Evolutionary conservation across 495 filamentous ascomycete species (phyloP).

Genomic region (Penicillium psychrofluorescens): DNA sequence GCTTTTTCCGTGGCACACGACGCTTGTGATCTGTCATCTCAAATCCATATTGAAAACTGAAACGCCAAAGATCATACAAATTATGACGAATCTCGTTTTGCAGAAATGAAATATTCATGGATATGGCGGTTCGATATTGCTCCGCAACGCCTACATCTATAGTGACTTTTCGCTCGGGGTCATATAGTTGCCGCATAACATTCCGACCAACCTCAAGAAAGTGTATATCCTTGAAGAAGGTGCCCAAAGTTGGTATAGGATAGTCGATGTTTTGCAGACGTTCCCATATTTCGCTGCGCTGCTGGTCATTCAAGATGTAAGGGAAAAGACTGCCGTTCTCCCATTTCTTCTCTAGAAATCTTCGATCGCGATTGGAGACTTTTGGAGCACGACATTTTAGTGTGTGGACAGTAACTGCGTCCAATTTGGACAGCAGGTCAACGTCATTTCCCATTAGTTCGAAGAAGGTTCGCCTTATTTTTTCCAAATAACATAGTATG

Average conservation of each 20-base stretch:
- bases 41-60: background rate
- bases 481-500: slow-evolving; percentile 2
- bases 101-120: background rate
- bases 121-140: background rate
- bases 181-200: background rate
- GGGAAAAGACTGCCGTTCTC: background rate
- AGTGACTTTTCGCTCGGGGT: background rate
- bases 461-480: background rate
- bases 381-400: background rate
- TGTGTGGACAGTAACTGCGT: background rate
- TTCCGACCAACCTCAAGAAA: background rate
- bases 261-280: background rate
- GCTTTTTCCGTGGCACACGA: background rate
- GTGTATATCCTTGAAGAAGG: background rate
- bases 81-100: background rate
- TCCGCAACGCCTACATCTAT: background rate
- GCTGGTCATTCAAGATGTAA: background rate
- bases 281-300: background rate
- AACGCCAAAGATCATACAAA: background rate
- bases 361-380: background rate
- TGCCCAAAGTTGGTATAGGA: background rate
- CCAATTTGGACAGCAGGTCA: background rate
- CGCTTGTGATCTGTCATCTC: background rate
- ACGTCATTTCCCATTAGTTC: background rate
- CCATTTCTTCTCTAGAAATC: background rate